Evolutionary conservation across 345 rosid species (phyloP), one percentile per base, ranked within the genome.

Genomic region (Capsella bursapastoris): DNA sequence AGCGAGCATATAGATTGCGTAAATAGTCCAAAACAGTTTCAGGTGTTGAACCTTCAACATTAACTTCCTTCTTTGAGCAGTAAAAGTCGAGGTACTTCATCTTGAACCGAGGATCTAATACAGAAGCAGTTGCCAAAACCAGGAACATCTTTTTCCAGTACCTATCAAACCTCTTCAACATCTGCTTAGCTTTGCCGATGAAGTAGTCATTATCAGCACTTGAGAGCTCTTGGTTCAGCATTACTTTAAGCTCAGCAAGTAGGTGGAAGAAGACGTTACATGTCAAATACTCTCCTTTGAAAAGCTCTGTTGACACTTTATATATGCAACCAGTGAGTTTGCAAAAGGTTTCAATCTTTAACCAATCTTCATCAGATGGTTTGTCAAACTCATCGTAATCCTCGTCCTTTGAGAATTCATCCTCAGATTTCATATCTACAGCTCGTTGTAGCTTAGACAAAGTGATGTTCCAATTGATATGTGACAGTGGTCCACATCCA

Each of bases 71-170:
- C 80, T 73, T 86, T 6, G 89, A 63, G 81, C 90, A 89, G 74
- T 85, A 90, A 73, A 87, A 89, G 70, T 90, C 91, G 7, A 93
- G 66, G 52, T 89, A 85, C 82, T 88, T 91, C 92, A 87, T 79
- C 77, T 91, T 91, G 77, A 85, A 89, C 70, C 97, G 85, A 25
- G 98, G 98, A 73, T 90, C 98, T 74, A 93, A 83, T 14, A 86
- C 87, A 22, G 85, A 92, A 25, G 93, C 96, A 81, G 77, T 65
- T 0, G 96, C 89, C 79, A 93, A 73, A 62, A 86, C 76, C 61
- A 93, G 81, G 80, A 82, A 89, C 82, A 87, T 85, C 6, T 81
- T 80, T 66, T 71, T 87, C 93, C 97, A 90, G 58, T 90, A 92
- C 63, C 73, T 79, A 78, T 90, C 86, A 49, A 89, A 85, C 78